Percentiles rank a stretch among this genome's conserved stretches.
Conservation (phyloP, 73 alveolate species). For the Symbiodinium pilosum region DNA sequence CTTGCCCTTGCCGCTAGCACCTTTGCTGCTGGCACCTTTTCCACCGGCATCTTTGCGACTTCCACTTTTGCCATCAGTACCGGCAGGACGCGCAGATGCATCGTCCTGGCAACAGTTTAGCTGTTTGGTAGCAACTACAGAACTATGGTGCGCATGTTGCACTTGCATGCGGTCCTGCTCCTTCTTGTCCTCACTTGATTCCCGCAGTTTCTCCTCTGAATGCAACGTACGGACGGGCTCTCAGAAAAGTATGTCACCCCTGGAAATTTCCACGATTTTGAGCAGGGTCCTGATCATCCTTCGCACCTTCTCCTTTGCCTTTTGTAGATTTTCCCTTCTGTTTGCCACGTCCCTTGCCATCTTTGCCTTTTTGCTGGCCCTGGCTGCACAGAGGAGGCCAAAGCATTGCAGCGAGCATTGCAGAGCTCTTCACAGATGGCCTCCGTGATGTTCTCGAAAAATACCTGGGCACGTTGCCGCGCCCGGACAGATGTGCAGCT, state of each 20-base stretch:
- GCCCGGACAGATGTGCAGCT: neutral
- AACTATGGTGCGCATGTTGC: too few relatives aligned
- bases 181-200: neutral
- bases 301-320: neutral
- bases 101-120: too few relatives aligned
- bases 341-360: neutral
- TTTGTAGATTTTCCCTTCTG: neutral
- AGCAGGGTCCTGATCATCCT: neutral
- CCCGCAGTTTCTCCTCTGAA: neutral
- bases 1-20: constrained; percentile 5
- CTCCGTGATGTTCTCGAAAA: neutral
- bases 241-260: neutral
- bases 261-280: too few relatives aligned
- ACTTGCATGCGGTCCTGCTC: neutral
- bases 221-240: neutral
- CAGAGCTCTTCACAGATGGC: neutral
- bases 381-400: neutral
- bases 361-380: neutral
- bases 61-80: too few relatives aligned
- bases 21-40: neutral
- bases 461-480: neutral
- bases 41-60: too few relatives aligned
- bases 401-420: neutral
- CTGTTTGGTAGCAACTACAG: too few relatives aligned
- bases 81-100: too few relatives aligned